Evolutionary conservation across 2,329 filamentous ascomycete genomes (phyloP).

Genomic region (Xylaria sp.): DNA sequence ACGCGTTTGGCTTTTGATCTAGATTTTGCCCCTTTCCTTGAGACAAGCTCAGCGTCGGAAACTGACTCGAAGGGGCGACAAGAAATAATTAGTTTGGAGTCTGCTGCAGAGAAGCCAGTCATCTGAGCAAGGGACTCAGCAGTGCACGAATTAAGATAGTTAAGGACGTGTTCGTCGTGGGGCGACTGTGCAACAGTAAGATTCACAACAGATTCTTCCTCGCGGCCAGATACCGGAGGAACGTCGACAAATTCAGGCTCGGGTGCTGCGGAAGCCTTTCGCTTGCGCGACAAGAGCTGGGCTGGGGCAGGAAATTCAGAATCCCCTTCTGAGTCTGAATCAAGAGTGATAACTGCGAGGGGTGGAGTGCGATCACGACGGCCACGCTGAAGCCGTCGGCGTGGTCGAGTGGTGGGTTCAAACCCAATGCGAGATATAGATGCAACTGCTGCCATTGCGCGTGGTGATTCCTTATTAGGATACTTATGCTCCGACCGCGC

Average conservation of each 20-base stretch:
- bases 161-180: constrained; percentile 68
- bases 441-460: constrained; percentile 17
- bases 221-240: constrained; percentile 9
- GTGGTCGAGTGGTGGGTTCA: constrained; percentile 34
- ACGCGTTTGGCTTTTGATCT: constrained; percentile 50
- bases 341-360: constrained; percentile 32
- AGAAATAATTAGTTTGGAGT: constrained; percentile 66
- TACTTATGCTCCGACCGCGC: constrained; percentile 38
- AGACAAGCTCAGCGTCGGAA: constrained; percentile 73
- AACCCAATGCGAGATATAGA: background rate
- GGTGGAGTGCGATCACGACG: constrained; percentile 39
- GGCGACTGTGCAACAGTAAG: constrained; percentile 6
- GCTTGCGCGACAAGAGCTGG: constrained; percentile 38
- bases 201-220: background rate
- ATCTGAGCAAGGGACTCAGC: constrained; percentile 83
- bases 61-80: constrained; percentile 54
- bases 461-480: constrained; percentile 21
- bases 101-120: constrained; percentile 76
- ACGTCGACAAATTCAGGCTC: constrained; percentile 30
- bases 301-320: constrained; percentile 6
- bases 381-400: constrained; percentile 45
- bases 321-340: constrained; percentile 39
- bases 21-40: constrained; percentile 50
- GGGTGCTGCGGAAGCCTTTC: constrained; percentile 41
- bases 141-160: constrained; percentile 85